Base-by-base conservation (phyloP, 2,329 filamentous ascomycete species). In the Magnaporthales sp. region DNA sequence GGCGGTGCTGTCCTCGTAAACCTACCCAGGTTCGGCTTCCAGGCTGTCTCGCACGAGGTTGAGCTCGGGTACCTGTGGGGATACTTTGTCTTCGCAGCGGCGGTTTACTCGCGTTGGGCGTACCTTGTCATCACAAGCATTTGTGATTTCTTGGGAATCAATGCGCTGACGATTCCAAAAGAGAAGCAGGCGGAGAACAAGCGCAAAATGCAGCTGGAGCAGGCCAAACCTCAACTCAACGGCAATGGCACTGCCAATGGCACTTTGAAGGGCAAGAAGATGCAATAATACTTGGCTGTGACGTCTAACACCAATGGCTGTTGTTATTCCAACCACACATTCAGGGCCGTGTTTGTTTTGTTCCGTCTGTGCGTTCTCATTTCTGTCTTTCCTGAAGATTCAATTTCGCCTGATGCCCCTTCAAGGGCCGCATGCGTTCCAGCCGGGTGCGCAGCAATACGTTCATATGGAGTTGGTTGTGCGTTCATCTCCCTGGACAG, bases 61-160 rank as follows among this genome's bases (percentile, higher is more conserved):
- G 95, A 98, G 78, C 79, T 93, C 15, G 85, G 84, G 78, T 99
- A 98, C 75, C 86, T 99, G 26, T 88, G 91, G 73, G 87, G 81
- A 0, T 98, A 97, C 79, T 90, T 98, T 69, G 73, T 91, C 63
- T 95, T 97, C 75, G 89, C 93, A 1, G 80, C 89, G 62, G 80
- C 93, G n/a, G 91, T 92, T 3, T 99, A 99, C 78, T 93, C 91
- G 77, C 87, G 91, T 71, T 99, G 95, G 95, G 95, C 95, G 0
- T 90, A 91, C 73, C 82, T 97, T 58, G 93, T 98, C 63, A 92
- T 97, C 73, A 91, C 89, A 69, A 91, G 90, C 75, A 98, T 99
- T 73, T 98, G 95, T 80, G 84, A 89, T 66, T 98, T 91, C 78
- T 81, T 99, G 27, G 93, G 92, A 69, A 99, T 99, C 81, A 95